Evolutionary conservation across 352 stramenopile genomes (phyloP).

Genomic region (Globisporangium cylindrosporum): DNA sequence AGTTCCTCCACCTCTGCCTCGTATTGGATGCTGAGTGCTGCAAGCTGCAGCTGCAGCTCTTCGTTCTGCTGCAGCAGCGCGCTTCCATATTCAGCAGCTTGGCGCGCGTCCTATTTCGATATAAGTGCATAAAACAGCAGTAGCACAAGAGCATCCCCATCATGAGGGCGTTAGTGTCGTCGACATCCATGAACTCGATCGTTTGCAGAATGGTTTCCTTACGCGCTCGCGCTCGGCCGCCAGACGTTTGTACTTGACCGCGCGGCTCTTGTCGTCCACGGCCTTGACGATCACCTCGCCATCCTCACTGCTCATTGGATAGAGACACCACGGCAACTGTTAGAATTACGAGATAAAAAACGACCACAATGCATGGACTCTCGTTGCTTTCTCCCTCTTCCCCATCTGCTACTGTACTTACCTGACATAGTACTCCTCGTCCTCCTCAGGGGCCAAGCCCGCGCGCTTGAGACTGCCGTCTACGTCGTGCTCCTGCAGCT

Average conservation of each 20-base stretch:
- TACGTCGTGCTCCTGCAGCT: neutral
- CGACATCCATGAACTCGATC: neutral
- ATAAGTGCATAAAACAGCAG: conserved; percentile 7
- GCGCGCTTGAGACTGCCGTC: conserved; percentile 27
- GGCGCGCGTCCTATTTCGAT: conserved; percentile 51
- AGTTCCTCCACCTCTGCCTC: conserved; percentile 66
- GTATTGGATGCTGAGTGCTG: conserved; percentile 66
- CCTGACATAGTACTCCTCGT: conserved; percentile 69
- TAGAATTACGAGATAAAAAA: neutral
- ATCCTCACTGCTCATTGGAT: conserved; percentile 42
- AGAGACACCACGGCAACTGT: neutral
- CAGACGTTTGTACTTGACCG: conserved; percentile 40
- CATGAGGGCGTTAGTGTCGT: conserved; percentile 1
- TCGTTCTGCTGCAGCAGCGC: conserved; percentile 76
- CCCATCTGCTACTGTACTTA: conserved; percentile 14
- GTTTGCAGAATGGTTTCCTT: neutral
- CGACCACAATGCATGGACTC: neutral
- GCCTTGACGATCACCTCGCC: conserved; percentile 39
- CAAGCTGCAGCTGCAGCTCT: conserved; percentile 66
- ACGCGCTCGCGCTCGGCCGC: conserved; percentile 53
- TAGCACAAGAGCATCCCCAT: neutral
- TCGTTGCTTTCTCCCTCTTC: neutral
- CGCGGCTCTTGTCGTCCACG: conserved; percentile 49
- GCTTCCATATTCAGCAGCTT: conserved; percentile 78
- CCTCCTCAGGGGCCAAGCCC: conserved; percentile 35